Evolutionary conservation across 805 yeast species (phyloP).

Genomic region (Cyberlindnera americana): DNA sequence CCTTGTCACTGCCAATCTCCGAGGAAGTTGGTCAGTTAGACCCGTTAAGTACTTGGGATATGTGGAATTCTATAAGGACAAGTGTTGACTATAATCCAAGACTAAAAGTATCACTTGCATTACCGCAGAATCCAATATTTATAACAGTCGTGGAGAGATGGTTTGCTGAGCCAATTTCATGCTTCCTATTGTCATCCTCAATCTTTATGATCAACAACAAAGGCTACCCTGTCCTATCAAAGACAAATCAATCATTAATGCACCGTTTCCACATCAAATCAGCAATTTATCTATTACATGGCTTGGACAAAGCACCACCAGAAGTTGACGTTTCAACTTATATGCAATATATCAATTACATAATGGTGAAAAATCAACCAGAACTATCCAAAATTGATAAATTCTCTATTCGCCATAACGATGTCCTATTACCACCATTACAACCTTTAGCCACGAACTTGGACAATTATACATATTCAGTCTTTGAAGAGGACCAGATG

Average conservation of each 20-base stretch:
- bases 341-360: conserved; percentile 41
- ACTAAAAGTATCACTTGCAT: conserved; percentile 69
- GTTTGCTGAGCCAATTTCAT: conserved; percentile 64
- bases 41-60: conserved; percentile 62
- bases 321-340: conserved; percentile 34
- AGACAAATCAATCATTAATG: conserved; percentile 49
- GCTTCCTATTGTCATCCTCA: conserved; percentile 51
- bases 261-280: conserved; percentile 40
- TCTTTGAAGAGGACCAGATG: conserved; percentile 65
- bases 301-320: conserved; percentile 41
- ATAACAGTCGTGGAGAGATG: conserved; percentile 56
- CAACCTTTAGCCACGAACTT: conserved; percentile 65
- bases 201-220: conserved; percentile 57
- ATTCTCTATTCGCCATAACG: conserved; percentile 29
- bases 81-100: conserved; percentile 51
- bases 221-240: conserved; percentile 62
- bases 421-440: conserved; percentile 49
- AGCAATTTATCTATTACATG: conserved; percentile 50
- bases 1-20: conserved; percentile 47
- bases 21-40: conserved; percentile 35
- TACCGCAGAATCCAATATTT: conserved; percentile 57
- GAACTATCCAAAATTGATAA: conserved; percentile 30
- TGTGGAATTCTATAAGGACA: conserved; percentile 64
- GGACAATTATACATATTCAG: conserved; percentile 55
- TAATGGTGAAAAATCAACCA: conserved; percentile 33